Base-by-base conservation (phyloP, 768 basidiomycete species). In the Leccinellum luteum region DNA sequence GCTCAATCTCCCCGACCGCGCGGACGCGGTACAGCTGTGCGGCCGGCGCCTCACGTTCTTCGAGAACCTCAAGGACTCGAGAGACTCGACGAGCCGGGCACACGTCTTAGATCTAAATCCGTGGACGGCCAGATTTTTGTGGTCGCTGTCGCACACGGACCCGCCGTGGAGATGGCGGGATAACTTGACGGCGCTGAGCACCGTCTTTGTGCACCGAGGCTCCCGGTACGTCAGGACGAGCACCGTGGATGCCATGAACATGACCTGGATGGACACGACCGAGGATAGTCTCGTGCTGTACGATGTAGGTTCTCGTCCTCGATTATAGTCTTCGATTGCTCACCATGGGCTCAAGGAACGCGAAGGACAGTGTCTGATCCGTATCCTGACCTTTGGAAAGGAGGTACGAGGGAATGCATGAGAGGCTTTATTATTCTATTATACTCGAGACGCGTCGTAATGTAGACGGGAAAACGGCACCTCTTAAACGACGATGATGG, bases 221-320 rank as follows among this genome's bases (percentile, higher is more conserved):
- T 54, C 64, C 15, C 62, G 54, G 32, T 72, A 67, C 51, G 64
- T 72, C 3, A 61, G 69, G 50, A 74, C 71, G 14, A 74, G 74
- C 53, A 81, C 79, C 15, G 77, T 80, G 3, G 75, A 79, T 56
- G 73, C 76, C 9, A 71, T 77, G 50, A 72, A 69, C 34, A 76
- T 85, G 53, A 79, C 83, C 34, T 79, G 77, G 67, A 71, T 85
- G 55, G 74, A 77, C 41, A 78, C 79, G 41, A 86, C 82, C 12
- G 85, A 86, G 66, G 85, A 87, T 60, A 84, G 85, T 55, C 76
- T 86, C 19, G 71, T 85, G 53, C 65, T 87, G 52, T 76, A 85
- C 59, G 67, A 84, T 60, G 85, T 84, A 67, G 48, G 81, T 73
- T 35, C 47, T 38, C 19, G 3, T 25, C 21, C 19, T 52, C 52